These are phyloP conservation scores for Annona squamosa DNA, from an alignment of 164 flowering plant species.

Conservation along the genomic window DNA sequence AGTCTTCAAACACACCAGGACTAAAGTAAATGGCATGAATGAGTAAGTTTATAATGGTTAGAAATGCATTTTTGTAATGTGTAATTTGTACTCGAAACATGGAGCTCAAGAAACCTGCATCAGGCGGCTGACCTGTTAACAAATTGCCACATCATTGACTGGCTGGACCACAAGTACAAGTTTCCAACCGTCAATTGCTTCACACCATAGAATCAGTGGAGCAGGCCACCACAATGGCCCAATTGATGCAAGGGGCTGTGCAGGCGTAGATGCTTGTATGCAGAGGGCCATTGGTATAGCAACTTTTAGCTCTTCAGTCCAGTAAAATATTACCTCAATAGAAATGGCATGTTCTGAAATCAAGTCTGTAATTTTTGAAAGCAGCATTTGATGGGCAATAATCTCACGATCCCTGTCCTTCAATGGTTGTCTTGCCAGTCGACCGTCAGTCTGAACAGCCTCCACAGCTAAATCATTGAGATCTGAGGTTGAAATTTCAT, in stretches of 20 bases:
- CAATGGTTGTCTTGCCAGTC: slow-evolving; percentile 70
- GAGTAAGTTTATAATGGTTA: too few relatives aligned
- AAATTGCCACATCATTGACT: background rate
- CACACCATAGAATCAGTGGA: background rate
- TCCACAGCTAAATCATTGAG: slow-evolving; percentile 45
- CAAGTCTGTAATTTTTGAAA: slow-evolving; percentile 26
- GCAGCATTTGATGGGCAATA: slow-evolving; percentile 56
- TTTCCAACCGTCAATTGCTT: background rate
- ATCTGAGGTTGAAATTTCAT: slow-evolving; percentile 32
- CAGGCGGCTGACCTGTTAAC: background rate
- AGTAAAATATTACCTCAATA: slow-evolving; percentile 35
- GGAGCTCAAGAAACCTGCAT: background rate
- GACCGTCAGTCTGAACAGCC: slow-evolving; percentile 68
- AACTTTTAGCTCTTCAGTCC: background rate
- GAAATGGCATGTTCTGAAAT: slow-evolving; percentile 40
- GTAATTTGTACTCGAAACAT: background rate
- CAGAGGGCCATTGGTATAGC: background rate
- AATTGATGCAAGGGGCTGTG: background rate
- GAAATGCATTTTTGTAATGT: too few relatives aligned
- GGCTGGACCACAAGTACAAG: background rate
- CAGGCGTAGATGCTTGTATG: background rate
- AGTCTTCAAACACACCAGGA: too few relatives aligned
- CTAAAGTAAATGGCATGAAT: too few relatives aligned
- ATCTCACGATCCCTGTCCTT: slow-evolving; percentile 38
- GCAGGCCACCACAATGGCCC: too few relatives aligned